phyloP scores from a whole-genome alignment of 73 alveolate genomes.

The Vitrella brassicaformis region DNA sequence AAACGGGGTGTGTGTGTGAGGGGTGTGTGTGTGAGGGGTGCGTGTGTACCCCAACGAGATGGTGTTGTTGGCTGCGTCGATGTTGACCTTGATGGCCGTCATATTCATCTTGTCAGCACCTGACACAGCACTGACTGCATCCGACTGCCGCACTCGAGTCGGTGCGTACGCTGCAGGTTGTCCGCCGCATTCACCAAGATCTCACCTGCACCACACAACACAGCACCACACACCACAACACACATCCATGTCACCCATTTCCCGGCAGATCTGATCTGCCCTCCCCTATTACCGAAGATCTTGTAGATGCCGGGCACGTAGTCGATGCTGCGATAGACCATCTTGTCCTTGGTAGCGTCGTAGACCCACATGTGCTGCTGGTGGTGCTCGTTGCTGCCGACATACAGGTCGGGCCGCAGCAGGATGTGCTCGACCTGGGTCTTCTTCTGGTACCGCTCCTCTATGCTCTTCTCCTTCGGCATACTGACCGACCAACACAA shows the following conservation, averaged over 20 bases:
- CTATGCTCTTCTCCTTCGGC: slow-evolving; percentile 40
- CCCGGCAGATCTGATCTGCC: too few relatives aligned
- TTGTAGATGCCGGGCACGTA: slow-evolving; percentile 74
- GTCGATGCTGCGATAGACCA: slow-evolving; percentile 50
- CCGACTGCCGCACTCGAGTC: too few relatives aligned
- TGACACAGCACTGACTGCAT: too few relatives aligned
- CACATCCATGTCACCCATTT: too few relatives aligned
- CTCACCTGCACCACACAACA: slow-evolving; percentile 46
- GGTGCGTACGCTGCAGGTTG: slow-evolving; percentile 52
- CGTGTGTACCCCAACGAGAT: too few relatives aligned
- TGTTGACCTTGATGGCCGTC: slow-evolving; percentile 23
- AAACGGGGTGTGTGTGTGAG: too few relatives aligned
- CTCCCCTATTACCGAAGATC: slow-evolving; percentile 74
- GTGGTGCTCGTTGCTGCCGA: slow-evolving; percentile 81
- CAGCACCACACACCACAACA: too few relatives aligned
- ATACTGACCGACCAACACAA: too few relatives aligned
- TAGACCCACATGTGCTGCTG: slow-evolving; percentile 82
- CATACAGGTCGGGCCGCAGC: slow-evolving; percentile 95
- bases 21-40: too few relatives aligned
- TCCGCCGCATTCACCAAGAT: slow-evolving; percentile 88
- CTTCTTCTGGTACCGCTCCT: slow-evolving; percentile 75
- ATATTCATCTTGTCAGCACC: too few relatives aligned
- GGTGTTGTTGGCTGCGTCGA: not conserved
- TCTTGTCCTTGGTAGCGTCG: slow-evolving; percentile 46
- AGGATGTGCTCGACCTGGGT: slow-evolving; percentile 91